Percentiles rank a stretch among this genome's conserved stretches.
Conservation (phyloP, 169 alveolate species). For the Fabrea salina region DNA sequence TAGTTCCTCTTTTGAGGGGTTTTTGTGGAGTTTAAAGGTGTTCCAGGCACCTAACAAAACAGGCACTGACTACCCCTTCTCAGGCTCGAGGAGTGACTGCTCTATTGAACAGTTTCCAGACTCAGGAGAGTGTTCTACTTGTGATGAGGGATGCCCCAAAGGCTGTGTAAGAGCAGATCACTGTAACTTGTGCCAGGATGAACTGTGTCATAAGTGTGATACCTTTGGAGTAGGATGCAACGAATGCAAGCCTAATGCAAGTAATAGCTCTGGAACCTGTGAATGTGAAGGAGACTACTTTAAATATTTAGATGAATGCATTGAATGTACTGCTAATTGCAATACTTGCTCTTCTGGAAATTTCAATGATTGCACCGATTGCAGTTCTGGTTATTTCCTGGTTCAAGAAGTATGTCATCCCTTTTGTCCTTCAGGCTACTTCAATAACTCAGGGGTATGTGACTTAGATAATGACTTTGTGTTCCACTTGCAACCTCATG, state of each 20-base stretch:
- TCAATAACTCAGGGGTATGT: not conserved
- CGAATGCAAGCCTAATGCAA: not conserved
- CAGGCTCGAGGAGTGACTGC: too few species aligned
- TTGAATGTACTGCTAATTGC: not conserved
- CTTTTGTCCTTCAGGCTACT: conserved; percentile 10
- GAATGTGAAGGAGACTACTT: not conserved
- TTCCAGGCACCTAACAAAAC: too few species aligned
- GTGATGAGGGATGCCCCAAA: not conserved
- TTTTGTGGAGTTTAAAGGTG: too few species aligned
- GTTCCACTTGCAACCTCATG: not conserved
- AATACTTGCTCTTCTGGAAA: not conserved
- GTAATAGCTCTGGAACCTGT: not conserved
- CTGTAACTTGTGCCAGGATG: not conserved
- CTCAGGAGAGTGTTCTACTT: not conserved
- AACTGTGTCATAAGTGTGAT: not conserved
- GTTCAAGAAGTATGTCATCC: not conserved
- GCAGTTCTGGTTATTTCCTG: not conserved
- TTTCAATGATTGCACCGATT: not conserved
- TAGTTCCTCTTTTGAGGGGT: too few species aligned
- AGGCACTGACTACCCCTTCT: too few species aligned
- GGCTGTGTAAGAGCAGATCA: not conserved
- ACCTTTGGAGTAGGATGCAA: not conserved
- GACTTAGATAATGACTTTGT: not conserved
- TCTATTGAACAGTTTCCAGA: too few species aligned
- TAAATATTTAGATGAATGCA: not conserved